phyloP scores from a whole-genome alignment of 805 yeast genomes.

The Clavispora vitiphila region DNA sequence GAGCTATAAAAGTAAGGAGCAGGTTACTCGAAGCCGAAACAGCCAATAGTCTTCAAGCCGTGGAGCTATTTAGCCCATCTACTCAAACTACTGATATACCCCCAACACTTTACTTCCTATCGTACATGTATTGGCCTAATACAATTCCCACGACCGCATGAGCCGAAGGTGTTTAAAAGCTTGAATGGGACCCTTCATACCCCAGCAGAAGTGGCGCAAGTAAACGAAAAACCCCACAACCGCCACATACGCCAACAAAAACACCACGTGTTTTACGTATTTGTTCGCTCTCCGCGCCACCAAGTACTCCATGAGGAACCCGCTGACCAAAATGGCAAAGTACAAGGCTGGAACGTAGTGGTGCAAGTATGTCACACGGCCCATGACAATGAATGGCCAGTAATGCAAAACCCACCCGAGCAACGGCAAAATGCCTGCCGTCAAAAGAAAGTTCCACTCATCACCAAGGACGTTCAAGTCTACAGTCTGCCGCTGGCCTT shows the following conservation, averaged over 20 bases:
- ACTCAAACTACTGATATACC: too few relatives aligned
- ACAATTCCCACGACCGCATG: conserved; percentile 10
- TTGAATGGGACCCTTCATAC: conserved; percentile 10
- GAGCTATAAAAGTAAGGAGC: too few relatives aligned
- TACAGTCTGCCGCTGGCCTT: conserved; percentile 31
- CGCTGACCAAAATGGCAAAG: conserved; percentile 24
- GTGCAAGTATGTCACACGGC: conserved; percentile 40
- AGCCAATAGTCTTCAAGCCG: too few relatives aligned
- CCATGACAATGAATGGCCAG: conserved; percentile 38
- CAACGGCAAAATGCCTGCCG: conserved; percentile 32
- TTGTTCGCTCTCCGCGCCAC: conserved; percentile 15
- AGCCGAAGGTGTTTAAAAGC: conserved; percentile 8
- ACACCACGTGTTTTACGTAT: conserved; percentile 7
- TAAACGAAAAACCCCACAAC: conserved; percentile 13
- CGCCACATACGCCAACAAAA: conserved; percentile 5
- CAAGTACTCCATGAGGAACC: conserved; percentile 18
- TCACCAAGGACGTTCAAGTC: conserved; percentile 19
- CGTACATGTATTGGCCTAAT: not conserved
- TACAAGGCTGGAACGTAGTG: conserved; percentile 43
- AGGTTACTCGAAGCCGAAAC: too few relatives aligned
- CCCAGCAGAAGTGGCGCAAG: conserved; percentile 13
- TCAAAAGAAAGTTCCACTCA: conserved; percentile 24
- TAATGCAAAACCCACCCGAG: conserved; percentile 38
- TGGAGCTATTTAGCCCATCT: too few relatives aligned
- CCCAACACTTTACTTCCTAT: too few relatives aligned